A percentile compares a stretch with the other conserved stretches of the same genome.
Evolutionary conservation across 176 grass and related monocot genomes (phyloP).

Genomic region (Carex cristatella): DNA sequence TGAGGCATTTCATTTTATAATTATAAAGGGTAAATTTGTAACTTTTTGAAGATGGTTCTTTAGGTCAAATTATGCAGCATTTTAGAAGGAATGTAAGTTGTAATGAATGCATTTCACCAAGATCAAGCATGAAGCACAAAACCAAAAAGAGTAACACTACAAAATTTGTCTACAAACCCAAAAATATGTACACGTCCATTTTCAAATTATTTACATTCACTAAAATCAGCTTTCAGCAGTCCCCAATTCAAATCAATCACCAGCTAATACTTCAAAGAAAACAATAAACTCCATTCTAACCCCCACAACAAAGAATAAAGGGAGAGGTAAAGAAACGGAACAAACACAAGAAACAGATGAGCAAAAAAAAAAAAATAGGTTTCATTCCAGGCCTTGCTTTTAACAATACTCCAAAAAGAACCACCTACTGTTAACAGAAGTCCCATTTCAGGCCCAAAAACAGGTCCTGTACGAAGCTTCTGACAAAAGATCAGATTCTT

Average conservation of each 20-base stretch:
- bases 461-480: neutral
- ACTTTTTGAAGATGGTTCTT: neutral
- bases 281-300: constrained; percentile 9
- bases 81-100: neutral
- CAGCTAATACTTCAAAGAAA: constrained; percentile 4
- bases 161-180: constrained; percentile 22
- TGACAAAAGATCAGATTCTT: neutral
- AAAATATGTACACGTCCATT: constrained; percentile 23
- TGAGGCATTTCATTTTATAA: neutral
- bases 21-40: neutral
- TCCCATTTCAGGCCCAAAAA: neutral
- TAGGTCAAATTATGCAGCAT: neutral
- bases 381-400: neutral
- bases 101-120: neutral
- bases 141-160: neutral
- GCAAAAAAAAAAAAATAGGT: neutral
- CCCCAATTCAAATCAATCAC: constrained; percentile 4
- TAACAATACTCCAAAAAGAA: neutral
- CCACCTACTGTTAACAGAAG: neutral
- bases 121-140: neutral
- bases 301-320: neutral
- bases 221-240: constrained; percentile 19
- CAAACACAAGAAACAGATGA: neutral
- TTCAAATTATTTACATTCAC: constrained; percentile 21
- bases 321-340: neutral